Percentiles rank a stretch among this genome's conserved stretches.
These are phyloP conservation scores for Stephania japonica DNA, from an alignment of 164 flowering plant species.

Conservation along the genomic window DNA sequence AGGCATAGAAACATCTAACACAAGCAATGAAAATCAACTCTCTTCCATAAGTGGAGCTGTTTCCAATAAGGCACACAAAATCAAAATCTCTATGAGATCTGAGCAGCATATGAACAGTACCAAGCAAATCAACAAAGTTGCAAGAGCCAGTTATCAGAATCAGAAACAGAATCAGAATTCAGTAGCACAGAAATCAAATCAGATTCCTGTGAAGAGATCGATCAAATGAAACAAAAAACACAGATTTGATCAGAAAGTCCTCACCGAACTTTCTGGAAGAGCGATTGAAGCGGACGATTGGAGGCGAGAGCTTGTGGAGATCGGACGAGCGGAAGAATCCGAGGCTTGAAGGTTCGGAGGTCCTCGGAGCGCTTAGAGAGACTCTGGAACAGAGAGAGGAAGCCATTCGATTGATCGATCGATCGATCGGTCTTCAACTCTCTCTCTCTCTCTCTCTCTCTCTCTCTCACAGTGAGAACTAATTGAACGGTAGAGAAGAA, in stretches of 20 bases:
- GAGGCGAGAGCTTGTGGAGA: slow-evolving; percentile 27
- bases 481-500: too few species aligned
- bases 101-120: not conserved
- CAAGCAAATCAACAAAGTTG: not conserved
- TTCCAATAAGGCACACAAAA: not conserved
- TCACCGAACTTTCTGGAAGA: slow-evolving; percentile 42
- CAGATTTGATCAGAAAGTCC: not conserved
- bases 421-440: not conserved
- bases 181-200: not conserved
- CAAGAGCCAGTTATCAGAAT: too few species aligned
- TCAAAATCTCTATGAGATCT: not conserved
- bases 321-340: slow-evolving; percentile 35
- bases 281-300: slow-evolving; percentile 31
- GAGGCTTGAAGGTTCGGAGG: slow-evolving; percentile 24
- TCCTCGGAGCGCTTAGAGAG: slow-evolving; percentile 30
- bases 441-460: not conserved
- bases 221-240: not conserved
- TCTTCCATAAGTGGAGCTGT: not conserved
- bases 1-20: not conserved
- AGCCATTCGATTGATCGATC: slow-evolving; percentile 34
- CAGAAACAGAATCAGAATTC: too few species aligned
- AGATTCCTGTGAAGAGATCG: not conserved
- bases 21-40: not conserved
- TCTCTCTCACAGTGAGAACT: too few species aligned
- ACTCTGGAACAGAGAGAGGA: slow-evolving; percentile 44